Base-by-base conservation (phyloP, 345 rosid genomes). In the Clarkia xantiana region DNA sequence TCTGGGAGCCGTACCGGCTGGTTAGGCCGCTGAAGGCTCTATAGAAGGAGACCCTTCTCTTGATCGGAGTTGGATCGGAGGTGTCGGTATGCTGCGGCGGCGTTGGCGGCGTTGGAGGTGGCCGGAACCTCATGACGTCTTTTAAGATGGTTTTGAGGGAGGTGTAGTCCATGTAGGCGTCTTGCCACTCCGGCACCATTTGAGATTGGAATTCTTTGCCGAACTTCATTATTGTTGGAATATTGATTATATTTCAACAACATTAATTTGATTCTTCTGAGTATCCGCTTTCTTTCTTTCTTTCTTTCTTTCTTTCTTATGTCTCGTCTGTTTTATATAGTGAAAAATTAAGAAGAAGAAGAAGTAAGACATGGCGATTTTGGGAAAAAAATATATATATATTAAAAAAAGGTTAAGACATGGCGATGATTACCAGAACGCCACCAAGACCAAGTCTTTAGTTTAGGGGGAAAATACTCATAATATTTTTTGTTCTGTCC, bases 161-260 rank as follows among this genome's bases (percentile, higher is more conserved):
- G 45, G 63, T 84, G 74, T 86, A 86, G 49, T 86, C 78, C 86
- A 86, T 73, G 66, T 82, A 86, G 39, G 95, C 95, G 42, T 74
- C 76, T 39, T 70, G 68, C 95, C 95, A 86, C 75, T 86, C 91
- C 23, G 62, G 88, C 59, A 82, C 82, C 88, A 76, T 61, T 40
- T 86, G 91, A 6, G 80, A 63, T 11, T 62, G 62, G 9, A 73
- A 86, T 54, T 86, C 91, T 67, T 81, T 81, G 16, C 87, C 95
- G 47, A 85, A 85, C 75, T 85, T 85, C 95, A 85, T 84, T 23
- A 44, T 63, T 29, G 42, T 2, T n/a, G n/a, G n/a, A n/a, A n/a
- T n/a, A n/a, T n/a, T n/a, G n/a, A n/a, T n/a, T n/a, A n/a, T n/a
- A 8, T 42, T 10, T 8, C 4, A 10, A 42, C 6, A 6, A 9